Percentiles rank a stretch among this genome's conserved stretches.
phyloP scores from a whole-genome alignment of 805 yeast genomes.

The Yamadazyma endophytica region DNA sequence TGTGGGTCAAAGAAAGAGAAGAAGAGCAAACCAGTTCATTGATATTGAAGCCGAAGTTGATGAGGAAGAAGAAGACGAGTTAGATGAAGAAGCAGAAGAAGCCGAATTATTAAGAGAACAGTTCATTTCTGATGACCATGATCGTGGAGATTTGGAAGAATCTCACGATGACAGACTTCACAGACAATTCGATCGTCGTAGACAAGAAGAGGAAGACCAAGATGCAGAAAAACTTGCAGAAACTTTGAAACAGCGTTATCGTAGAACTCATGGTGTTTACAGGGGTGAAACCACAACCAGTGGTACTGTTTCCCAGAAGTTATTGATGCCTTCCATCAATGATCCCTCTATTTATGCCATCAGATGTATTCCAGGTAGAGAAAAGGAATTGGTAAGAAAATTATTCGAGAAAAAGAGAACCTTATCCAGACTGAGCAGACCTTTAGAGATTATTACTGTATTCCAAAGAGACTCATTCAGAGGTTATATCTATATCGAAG shows the following conservation, averaged over 20 bases:
- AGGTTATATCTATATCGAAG: conserved; percentile 92
- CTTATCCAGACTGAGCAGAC: conserved; percentile 65
- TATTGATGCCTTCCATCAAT: conserved; percentile 90
- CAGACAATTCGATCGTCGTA: conserved; percentile 83
- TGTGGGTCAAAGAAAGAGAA: conserved; percentile 42
- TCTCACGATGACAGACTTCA: conserved; percentile 72
- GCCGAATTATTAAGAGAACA: conserved; percentile 85
- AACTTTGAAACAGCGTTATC: conserved; percentile 86
- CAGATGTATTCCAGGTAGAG: conserved; percentile 88
- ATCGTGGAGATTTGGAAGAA: conserved; percentile 47
- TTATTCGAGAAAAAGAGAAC: conserved; percentile 80
- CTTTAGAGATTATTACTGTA: conserved; percentile 82
- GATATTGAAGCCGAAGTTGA: conserved; percentile 99
- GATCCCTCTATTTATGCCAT: conserved; percentile 97
- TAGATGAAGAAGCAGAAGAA: conserved; percentile 85
- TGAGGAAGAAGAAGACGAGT: conserved; percentile 91
- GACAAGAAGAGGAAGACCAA: conserved; percentile 84
- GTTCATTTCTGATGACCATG: conserved; percentile 70
- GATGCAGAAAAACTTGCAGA: conserved; percentile 95
- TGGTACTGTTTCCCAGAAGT: conserved; percentile 79
- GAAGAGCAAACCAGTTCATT: conserved; percentile 74
- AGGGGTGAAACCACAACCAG: conserved; percentile 72
- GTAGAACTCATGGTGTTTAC: conserved; percentile 78
- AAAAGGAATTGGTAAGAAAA: conserved; percentile 83
- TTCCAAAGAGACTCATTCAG: conserved; percentile 92